A percentile compares a stretch with the other conserved stretches of the same genome.
Conservation (phyloP, 148 eudicot species). For the Silene conica region DNA sequence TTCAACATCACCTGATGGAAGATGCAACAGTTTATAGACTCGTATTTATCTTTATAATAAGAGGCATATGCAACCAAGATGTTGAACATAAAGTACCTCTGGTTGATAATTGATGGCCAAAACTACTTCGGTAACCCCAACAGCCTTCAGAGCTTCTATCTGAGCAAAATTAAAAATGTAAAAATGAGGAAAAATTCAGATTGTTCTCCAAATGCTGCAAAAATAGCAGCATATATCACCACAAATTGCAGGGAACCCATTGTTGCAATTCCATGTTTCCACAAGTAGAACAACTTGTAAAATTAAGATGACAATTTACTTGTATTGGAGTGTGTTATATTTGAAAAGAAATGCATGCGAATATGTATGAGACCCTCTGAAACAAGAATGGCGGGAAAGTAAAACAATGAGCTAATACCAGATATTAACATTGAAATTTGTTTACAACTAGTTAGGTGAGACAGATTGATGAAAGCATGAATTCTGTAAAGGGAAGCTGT, state of each 20-base stretch:
- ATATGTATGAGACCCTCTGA: too few relatives aligned
- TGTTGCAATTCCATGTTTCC: background rate
- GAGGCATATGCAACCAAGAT: background rate
- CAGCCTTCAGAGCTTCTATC: constrained; percentile 93
- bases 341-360: too few relatives aligned
- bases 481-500: too few relatives aligned
- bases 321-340: too few relatives aligned
- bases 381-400: too few relatives aligned
- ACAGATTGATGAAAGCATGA: too few relatives aligned
- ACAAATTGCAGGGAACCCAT: background rate
- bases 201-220: background rate
- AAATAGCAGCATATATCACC: background rate
- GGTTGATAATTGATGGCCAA: constrained; percentile 98
- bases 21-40: background rate
- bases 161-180: constrained; percentile 23
- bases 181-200: background rate
- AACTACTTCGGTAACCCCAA: constrained; percentile 93
- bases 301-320: background rate
- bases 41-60: background rate
- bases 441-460: too few relatives aligned
- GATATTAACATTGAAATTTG: too few relatives aligned
- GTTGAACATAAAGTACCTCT: constrained; percentile 48
- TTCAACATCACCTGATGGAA: constrained; percentile 74
- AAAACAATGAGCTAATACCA: too few relatives aligned
- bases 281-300: background rate